Evolutionary conservation across 441 rosid species (phyloP).

Genomic region (Euphorbia schlechtendalii): DNA sequence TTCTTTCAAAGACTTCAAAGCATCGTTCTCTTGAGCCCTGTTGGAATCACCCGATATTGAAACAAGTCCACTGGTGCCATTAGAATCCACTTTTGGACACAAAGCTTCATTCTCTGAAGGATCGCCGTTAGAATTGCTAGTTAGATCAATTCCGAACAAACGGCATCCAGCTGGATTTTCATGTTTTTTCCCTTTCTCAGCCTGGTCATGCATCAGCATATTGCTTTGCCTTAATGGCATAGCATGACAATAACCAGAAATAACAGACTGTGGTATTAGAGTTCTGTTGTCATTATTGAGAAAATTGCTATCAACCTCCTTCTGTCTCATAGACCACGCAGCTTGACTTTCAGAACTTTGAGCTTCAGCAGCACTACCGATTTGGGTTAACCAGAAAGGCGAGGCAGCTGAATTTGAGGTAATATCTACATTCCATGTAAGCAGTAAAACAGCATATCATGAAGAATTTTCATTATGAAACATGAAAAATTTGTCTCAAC

Average conservation of each 20-base stretch:
- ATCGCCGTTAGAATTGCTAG: conserved; percentile 24
- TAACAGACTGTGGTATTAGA: conserved; percentile 20
- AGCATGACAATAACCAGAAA: conserved; percentile 25
- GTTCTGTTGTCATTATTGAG: conserved; percentile 23
- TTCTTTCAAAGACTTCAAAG: conserved; percentile 24
- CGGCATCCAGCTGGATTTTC: conserved; percentile 51
- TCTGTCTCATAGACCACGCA: conserved; percentile 37
- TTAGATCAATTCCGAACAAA: conserved; percentile 73
- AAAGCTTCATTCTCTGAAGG: conserved; percentile 32
- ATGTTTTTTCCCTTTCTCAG: conserved; percentile 29
- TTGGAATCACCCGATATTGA: conserved; percentile 27
- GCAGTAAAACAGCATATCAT: conserved; percentile 10
- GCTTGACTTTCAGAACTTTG: conserved; percentile 39
- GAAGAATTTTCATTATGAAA: not conserved
- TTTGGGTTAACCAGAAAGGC: conserved; percentile 33
- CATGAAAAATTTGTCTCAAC: not conserved
- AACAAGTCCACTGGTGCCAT: conserved; percentile 19
- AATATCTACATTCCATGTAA: conserved; percentile 32
- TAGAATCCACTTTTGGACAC: conserved; percentile 17
- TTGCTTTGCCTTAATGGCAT: conserved; percentile 25
- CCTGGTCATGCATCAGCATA: conserved; percentile 27
- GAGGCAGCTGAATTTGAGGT: conserved; percentile 31
- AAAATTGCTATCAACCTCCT: conserved; percentile 28
- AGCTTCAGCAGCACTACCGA: conserved; percentile 34
- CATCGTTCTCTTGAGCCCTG: conserved; percentile 32